Evolutionary conservation across 805 yeast species (phyloP).

Genomic region (Hanseniaspora clermontiae): DNA sequence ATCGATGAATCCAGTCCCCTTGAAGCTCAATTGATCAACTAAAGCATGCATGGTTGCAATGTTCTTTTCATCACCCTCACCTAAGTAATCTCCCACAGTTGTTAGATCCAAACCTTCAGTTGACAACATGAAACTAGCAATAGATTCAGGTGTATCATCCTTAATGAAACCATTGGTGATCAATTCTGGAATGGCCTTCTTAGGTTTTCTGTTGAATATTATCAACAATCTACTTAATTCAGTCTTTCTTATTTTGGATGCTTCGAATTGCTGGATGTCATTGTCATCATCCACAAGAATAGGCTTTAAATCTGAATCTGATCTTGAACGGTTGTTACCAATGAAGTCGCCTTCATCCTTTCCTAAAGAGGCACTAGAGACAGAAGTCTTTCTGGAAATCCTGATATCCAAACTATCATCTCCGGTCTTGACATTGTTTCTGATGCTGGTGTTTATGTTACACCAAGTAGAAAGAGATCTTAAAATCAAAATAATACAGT

Average conservation of each 20-base stretch:
- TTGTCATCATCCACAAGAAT: conserved; percentile 25
- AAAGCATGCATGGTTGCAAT: conserved; percentile 84
- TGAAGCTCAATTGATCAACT: conserved; percentile 76
- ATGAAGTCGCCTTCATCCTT: background rate
- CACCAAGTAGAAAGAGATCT: conserved; percentile 80
- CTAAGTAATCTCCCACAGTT: conserved; percentile 78
- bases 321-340: background rate
- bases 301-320: background rate
- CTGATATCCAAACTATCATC: conserved; percentile 10
- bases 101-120: conserved; percentile 73
- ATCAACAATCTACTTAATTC: conserved; percentile 64
- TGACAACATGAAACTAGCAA: conserved; percentile 63
- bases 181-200: conserved; percentile 58
- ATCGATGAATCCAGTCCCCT: conserved; percentile 56
- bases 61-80: conserved; percentile 72
- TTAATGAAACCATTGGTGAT: conserved; percentile 50
- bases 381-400: conserved; percentile 10
- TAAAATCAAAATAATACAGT: conserved; percentile 68
- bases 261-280: conserved; percentile 76
- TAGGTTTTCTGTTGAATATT: conserved; percentile 75
- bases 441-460: conserved; percentile 34
- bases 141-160: conserved; percentile 46
- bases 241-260: conserved; percentile 68
- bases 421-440: background rate
- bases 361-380: conserved; percentile 17